Conservation (phyloP, 371 early-diverging fungal genomes). For the Dinochytrium kinnereticum region DNA sequence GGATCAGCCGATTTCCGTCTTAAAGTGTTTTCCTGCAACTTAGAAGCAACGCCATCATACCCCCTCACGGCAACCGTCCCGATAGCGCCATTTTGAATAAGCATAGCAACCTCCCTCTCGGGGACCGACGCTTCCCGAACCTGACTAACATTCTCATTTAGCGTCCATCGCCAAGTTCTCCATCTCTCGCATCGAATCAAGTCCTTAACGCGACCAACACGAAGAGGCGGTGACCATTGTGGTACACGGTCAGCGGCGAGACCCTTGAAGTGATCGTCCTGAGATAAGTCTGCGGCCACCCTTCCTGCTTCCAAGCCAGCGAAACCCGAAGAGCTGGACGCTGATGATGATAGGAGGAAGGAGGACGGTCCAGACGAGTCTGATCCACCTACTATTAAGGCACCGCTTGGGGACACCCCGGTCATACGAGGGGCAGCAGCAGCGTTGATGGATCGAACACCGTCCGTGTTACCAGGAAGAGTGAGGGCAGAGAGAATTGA, state of each 20-base stretch:
- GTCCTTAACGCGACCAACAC: conserved; percentile 41
- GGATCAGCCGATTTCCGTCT: not conserved
- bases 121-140: conserved; percentile 20
- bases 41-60: not conserved
- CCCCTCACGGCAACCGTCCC: conserved; percentile 27
- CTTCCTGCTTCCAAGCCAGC: not conserved
- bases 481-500: conserved; percentile 10
- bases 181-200: conserved; percentile 51
- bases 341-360: not conserved
- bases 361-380: conserved; percentile 5
- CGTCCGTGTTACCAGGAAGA: not conserved
- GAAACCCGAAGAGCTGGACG: conserved; percentile 6
- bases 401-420: not conserved
- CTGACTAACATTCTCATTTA: conserved; percentile 25
- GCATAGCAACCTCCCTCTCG: conserved; percentile 28
- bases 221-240: conserved; percentile 39
- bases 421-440: not conserved
- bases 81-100: conserved; percentile 45
- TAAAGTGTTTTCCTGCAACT: not conserved
- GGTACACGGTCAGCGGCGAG: conserved; percentile 44
- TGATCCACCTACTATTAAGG: not conserved
- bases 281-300: not conserved
- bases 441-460: not conserved
- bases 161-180: conserved; percentile 51
- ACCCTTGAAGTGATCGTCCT: conserved; percentile 38